Evolutionary conservation across 805 yeast genomes (phyloP), one percentile per base, ranked within the genome.

Genomic region (Wilhelminamyces savonicus): DNA sequence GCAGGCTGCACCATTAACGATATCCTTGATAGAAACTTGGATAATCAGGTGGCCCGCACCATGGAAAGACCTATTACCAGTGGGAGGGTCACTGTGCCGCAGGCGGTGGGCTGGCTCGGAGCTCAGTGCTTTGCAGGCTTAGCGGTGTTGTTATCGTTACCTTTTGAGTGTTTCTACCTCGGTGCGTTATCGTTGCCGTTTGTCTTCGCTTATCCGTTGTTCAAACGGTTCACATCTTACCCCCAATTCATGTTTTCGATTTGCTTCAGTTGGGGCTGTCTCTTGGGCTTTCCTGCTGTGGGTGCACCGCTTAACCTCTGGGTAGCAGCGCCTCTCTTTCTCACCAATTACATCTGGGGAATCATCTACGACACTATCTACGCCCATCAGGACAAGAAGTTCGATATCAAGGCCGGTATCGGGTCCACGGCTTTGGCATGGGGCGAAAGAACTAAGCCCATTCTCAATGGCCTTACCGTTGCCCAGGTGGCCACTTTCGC

Each of bases 1-100:
- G 97, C 96, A 2, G 99, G 98, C 0, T 92, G 99, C 54, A 88
- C 95, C 0, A 79, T 92, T 32, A 92, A 92, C 52, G 99, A 92
- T 56, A 65, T 90, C 26, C 65, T 80, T 51, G 99, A 92, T 52
- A 65, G 86, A 30, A 69, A 90, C 36, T 64, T 88, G 28, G 99
- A 92, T 48, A 68, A 71, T 39, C 73, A 86, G 54, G 98, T 92
- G 3, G 81, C 82, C 7, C 71, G 99, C 40, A 90, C 97, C 3
- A 73, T 78, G 28, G 85, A 79, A 48, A 67, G 99, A 47, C 99
- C 99, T n/a, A 69, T 92, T 28, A 88, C 99, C 0, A 75, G 94
- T 21, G 90, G 94, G 0, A 66, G 88, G 39, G 87, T 92, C 13
- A 48, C 79, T 1, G 72, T 74, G 7, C 67, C 66, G 1, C 81